Conservation (phyloP, 75 land plant species). For the Sequoia sempervirens region DNA sequence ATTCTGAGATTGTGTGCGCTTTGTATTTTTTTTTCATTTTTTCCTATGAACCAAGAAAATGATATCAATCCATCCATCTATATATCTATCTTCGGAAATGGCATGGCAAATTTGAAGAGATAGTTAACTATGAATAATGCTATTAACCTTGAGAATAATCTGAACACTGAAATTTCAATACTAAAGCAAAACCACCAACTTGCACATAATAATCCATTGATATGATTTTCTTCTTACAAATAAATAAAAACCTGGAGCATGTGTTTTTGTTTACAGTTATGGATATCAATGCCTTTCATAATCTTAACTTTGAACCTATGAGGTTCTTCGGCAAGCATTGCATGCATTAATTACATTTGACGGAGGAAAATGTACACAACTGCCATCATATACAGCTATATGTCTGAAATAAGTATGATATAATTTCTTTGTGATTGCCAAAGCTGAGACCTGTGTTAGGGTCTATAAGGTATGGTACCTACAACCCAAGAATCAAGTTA, state of each 20-base stretch:
- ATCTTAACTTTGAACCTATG: too few species aligned
- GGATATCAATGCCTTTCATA: not conserved
- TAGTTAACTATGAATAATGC: too few species aligned
- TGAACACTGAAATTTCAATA: too few species aligned
- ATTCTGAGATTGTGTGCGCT: too few species aligned
- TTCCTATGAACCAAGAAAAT: too few species aligned
- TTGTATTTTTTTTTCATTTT: too few species aligned
- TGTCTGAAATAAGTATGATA: conserved; percentile 59
- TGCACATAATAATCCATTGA: too few species aligned
- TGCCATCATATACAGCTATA: conserved; percentile 18
- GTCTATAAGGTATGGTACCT: conserved; percentile 85
- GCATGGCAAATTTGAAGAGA: too few species aligned
- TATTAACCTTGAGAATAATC: too few species aligned
- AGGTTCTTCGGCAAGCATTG: not conserved
- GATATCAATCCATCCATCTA: too few species aligned
- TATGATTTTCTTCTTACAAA: not conserved
- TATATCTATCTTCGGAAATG: too few species aligned
- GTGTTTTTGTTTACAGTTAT: not conserved
- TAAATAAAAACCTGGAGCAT: not conserved
- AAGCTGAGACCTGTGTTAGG: conserved; percentile 62
- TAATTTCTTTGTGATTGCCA: conserved; percentile 58
- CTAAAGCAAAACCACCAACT: too few species aligned
- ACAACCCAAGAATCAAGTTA: conserved; percentile 13
- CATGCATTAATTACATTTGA: not conserved
- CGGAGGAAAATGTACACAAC: not conserved